Conservation (phyloP, 495 filamentous ascomycete species). For the Neurospora discreta region DNA sequence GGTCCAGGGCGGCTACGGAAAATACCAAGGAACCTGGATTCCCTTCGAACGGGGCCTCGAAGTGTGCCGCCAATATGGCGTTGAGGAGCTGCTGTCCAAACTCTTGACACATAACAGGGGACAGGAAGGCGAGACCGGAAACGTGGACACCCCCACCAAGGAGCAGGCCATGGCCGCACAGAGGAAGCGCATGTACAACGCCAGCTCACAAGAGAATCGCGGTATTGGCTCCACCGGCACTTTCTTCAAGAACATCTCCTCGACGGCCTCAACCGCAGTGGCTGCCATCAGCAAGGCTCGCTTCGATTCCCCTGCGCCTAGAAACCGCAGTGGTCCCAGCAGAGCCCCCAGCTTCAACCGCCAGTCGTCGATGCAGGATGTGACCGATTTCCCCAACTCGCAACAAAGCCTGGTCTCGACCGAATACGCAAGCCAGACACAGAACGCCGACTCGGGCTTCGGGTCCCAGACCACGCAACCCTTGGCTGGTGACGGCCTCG, state of each 20-base stretch:
- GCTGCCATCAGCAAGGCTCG: constrained; percentile 92
- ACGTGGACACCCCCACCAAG: constrained; percentile 90
- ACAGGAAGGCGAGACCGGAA: constrained; percentile 55
- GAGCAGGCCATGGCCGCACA: constrained; percentile 98
- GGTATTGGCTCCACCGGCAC: constrained; percentile 60
- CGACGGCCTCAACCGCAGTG: constrained; percentile 81
- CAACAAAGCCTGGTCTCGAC: constrained; percentile 36
- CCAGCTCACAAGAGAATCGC: constrained; percentile 52
- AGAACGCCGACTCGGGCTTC: constrained; percentile 35
- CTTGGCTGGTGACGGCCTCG: constrained; percentile 44
- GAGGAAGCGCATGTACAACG: constrained; percentile 80
- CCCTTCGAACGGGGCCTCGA: constrained; percentile 82
- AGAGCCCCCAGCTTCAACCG: constrained; percentile 43
- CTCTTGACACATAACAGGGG: constrained; percentile 83
- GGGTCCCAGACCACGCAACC: constrained; percentile 29
- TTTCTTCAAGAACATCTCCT: constrained; percentile 93
- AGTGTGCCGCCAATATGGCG: constrained; percentile 87
- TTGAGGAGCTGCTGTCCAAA: constrained; percentile 74
- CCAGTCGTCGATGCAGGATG: constrained; percentile 52
- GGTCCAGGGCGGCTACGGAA: constrained; percentile 95
- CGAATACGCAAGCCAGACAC: constrained; percentile 22
- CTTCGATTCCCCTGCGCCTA: constrained; percentile 73
- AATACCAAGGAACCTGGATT: constrained; percentile 98
- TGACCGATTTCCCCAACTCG: constrained; percentile 35
- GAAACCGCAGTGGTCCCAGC: constrained; percentile 38